Evolutionary conservation across 192 early-diverging fungal genomes (phyloP).

Genomic region (Rhizoclosmatium sp.): DNA sequence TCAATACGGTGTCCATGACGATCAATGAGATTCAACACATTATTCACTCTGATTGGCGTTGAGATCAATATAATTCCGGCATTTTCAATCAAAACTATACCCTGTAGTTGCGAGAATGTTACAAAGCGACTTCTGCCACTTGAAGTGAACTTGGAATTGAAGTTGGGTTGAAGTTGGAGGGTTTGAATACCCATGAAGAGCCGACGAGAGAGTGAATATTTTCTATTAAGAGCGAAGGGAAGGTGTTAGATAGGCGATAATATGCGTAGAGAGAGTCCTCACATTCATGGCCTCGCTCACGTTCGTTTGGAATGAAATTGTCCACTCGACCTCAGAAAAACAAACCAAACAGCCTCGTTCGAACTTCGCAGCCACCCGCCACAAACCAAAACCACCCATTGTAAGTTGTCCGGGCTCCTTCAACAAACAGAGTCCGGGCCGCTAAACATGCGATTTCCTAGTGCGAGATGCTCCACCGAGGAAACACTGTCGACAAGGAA

Average conservation of each 20-base stretch:
- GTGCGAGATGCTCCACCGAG: slow-evolving; percentile 16
- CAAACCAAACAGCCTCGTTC: no score
- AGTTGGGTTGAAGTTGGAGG: slow-evolving; percentile 5
- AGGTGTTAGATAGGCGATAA: no score
- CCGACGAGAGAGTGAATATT: slow-evolving; percentile 28
- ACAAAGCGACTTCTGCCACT: slow-evolving; percentile 47
- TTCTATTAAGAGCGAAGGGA: slow-evolving; percentile 2
- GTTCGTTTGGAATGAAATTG: no score
- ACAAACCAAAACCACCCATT: no score
- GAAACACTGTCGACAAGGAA: slow-evolving; percentile 1
- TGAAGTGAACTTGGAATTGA: slow-evolving; percentile 37
- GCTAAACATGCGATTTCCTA: not conserved
- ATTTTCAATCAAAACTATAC: slow-evolving; percentile 23
- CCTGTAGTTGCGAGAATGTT: slow-evolving; percentile 48
- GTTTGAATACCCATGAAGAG: slow-evolving; percentile 19
- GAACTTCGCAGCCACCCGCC: not conserved
- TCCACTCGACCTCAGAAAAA: no score
- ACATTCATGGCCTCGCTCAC: no score
- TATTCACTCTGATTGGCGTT: slow-evolving; percentile 22
- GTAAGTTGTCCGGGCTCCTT: no score
- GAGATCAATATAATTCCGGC: not conserved
- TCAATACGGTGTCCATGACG: slow-evolving; percentile 44
- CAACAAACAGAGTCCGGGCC: no score
- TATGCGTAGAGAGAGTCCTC: no score
- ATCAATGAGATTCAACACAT: slow-evolving; percentile 43